A percentile compares a stretch with the other conserved stretches of the same genome.
These are phyloP conservation scores for Inosperma sp. DNA, from an alignment of 768 basidiomycete species.

Conservation along the genomic window DNA sequence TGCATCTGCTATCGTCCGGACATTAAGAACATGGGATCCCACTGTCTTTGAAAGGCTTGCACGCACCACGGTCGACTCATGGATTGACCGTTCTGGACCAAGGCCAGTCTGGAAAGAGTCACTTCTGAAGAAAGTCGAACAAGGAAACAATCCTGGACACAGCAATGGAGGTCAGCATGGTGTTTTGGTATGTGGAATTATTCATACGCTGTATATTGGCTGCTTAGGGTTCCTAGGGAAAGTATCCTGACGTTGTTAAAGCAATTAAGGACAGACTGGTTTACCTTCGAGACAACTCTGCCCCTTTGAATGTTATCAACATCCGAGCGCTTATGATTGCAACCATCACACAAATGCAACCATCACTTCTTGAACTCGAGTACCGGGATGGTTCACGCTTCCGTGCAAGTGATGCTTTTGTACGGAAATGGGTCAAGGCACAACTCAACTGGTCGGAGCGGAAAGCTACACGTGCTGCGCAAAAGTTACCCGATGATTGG, in stretches of 20 bases:
- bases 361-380: conserved; percentile 5
- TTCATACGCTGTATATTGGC: background rate
- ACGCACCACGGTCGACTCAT: conserved; percentile 8
- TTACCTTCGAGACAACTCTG: background rate
- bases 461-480: conserved; percentile 29
- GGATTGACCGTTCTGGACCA: conserved; percentile 7
- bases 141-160: conserved; percentile 10
- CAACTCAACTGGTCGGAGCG: conserved; percentile 25
- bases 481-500: conserved; percentile 30
- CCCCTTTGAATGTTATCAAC: conserved; percentile 9
- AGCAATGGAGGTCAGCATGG: conserved; percentile 10
- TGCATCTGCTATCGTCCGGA: background rate
- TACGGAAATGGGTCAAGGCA: conserved; percentile 17
- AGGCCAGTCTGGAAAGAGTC: background rate
- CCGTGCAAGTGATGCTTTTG: conserved; percentile 17
- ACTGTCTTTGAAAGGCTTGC: conserved; percentile 1
- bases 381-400: conserved; percentile 12
- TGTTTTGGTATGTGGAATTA: conserved; percentile 6
- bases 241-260: conserved; percentile 11
- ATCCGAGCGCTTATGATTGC: conserved; percentile 9
- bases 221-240: background rate
- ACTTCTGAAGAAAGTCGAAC: background rate
- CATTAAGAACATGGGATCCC: conserved; percentile 5
- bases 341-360: conserved; percentile 7
- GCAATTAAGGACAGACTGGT: conserved; percentile 3